Evolutionary conservation across 441 rosid genomes (phyloP).

Genomic region (California macrophylla): DNA sequence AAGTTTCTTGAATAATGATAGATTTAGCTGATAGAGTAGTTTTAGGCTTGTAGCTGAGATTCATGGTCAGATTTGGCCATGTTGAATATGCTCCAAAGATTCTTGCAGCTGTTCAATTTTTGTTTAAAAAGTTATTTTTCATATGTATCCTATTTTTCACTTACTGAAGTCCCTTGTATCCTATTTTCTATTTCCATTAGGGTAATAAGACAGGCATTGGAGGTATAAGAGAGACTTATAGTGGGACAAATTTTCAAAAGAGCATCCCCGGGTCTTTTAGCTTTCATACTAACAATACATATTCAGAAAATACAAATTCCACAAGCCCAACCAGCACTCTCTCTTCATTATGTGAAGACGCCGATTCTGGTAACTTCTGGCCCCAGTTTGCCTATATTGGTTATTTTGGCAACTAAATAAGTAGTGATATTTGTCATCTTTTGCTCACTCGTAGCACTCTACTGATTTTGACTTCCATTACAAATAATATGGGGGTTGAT

Average conservation of each 20-base stretch:
- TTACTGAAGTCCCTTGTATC: not conserved
- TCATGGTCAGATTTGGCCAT: not conserved
- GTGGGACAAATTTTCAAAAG: constrained; percentile 25
- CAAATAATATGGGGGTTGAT: constrained; percentile 25
- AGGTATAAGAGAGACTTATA: constrained; percentile 39
- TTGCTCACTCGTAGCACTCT: not conserved
- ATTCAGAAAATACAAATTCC: constrained; percentile 56
- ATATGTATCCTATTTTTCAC: not conserved
- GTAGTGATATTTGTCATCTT: not conserved
- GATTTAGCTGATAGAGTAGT: not conserved
- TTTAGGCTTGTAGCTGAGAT: not conserved
- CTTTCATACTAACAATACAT: constrained; percentile 29
- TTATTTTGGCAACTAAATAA: not conserved
- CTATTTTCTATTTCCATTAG: constrained; percentile 25
- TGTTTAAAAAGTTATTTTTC: not conserved
- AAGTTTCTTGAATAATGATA: not conserved
- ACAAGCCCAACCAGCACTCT: constrained; percentile 69
- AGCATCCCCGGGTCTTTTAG: constrained; percentile 43
- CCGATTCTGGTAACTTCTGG: constrained; percentile 62
- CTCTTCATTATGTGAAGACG: constrained; percentile 68
- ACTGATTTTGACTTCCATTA: constrained; percentile 11
- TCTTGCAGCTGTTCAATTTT: not conserved
- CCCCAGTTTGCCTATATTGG: constrained; percentile 10
- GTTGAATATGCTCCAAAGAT: not conserved
- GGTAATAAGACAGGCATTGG: constrained; percentile 51